These are phyloP conservation scores for Galeopsis tetrahit DNA, from an alignment of 257 asterid genomes.

Conservation along the genomic window DNA sequence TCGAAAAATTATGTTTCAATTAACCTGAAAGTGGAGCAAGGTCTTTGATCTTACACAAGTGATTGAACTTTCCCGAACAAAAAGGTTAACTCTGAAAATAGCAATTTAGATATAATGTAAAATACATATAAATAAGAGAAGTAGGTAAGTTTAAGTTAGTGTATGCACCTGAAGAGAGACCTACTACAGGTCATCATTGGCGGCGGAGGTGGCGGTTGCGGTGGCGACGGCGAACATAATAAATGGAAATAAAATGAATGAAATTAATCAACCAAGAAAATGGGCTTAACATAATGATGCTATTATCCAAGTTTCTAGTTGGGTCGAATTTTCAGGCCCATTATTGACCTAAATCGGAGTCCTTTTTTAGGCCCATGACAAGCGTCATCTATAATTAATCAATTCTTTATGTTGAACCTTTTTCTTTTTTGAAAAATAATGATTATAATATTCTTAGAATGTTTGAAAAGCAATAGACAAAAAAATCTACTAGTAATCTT, in stretches of 20 bases:
- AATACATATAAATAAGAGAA: not conserved
- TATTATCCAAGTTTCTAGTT: not conserved
- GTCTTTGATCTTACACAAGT: constrained; percentile 36
- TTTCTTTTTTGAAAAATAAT: too few species aligned
- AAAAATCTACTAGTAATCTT: too few species aligned
- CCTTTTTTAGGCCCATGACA: too few species aligned
- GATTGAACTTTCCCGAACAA: constrained; percentile 38
- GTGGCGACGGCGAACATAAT: not conserved
- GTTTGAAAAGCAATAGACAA: too few species aligned
- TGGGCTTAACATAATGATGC: not conserved
- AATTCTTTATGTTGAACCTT: too few species aligned
- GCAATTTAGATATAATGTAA: not conserved
- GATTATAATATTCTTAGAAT: too few species aligned
- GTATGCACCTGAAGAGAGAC: constrained; percentile 47
- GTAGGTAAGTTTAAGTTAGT: not conserved
- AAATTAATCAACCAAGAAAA: not conserved
- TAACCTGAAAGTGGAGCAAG: constrained; percentile 47
- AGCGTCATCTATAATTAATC: too few species aligned
- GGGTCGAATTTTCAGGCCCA: constrained; percentile 11
- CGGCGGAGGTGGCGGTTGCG: constrained; percentile 32
- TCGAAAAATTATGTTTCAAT: not conserved
- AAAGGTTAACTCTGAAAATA: constrained; percentile 44
- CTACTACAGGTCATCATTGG: constrained; percentile 46
- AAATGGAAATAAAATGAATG: not conserved
- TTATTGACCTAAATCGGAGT: not conserved